A percentile compares a stretch with the other conserved stretches of the same genome.
phyloP scores from a whole-genome alignment of 306 rosid genomes.

The Cotoneaster glaucophyllus region DNA sequence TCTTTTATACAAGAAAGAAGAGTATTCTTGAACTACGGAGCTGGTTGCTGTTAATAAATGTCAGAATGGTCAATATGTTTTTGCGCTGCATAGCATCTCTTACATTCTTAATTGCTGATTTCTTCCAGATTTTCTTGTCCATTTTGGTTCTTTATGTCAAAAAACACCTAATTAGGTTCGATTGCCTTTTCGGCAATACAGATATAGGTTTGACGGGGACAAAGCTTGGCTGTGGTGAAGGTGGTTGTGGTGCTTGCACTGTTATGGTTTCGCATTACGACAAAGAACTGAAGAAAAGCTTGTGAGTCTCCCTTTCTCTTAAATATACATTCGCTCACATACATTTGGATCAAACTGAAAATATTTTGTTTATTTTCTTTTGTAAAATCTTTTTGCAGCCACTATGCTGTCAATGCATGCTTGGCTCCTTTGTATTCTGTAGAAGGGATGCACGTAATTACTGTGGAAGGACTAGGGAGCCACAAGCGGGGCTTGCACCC shows the following conservation, averaged over 20 bases:
- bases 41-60: background rate
- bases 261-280: slow-evolving; percentile 87
- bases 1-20: background rate
- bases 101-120: background rate
- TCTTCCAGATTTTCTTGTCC: background rate
- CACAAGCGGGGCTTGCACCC: slow-evolving; percentile 82
- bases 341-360: slow-evolving; percentile 11
- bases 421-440: slow-evolving; percentile 90
- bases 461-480: slow-evolving; percentile 89
- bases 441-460: slow-evolving; percentile 94
- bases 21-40: background rate
- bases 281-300: slow-evolving; percentile 44
- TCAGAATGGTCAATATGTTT: background rate
- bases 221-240: slow-evolving; percentile 97
- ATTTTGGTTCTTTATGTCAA: background rate
- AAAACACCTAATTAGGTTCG: background rate
- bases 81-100: background rate
- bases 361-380: background rate
- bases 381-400: slow-evolving; percentile 43
- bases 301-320: slow-evolving; percentile 46
- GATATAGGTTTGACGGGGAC: slow-evolving; percentile 80
- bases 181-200: slow-evolving; percentile 11
- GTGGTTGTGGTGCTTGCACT: slow-evolving; percentile 99
- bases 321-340: background rate
- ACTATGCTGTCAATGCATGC: slow-evolving; percentile 94